phyloP scores from a whole-genome alignment of 2,329 filamentous ascomycete genomes.

The Bipolaris victoriae region DNA sequence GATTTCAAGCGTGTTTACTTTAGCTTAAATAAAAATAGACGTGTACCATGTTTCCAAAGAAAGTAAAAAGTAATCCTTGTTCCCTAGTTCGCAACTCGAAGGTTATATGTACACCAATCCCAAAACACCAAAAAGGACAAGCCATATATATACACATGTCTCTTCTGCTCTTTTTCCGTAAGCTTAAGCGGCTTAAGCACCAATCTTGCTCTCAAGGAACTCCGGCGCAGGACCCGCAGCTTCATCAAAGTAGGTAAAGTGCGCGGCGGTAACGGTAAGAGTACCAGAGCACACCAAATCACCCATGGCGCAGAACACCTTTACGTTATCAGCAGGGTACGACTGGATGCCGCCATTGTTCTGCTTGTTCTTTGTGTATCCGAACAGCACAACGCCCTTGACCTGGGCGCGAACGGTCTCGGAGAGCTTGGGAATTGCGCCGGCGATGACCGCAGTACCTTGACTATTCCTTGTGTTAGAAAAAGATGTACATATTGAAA shows the following conservation, averaged over 20 bases:
- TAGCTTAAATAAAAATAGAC: too few relatives aligned
- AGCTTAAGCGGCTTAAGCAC: neutral
- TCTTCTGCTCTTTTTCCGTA: neutral
- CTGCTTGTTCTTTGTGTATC: constrained; percentile 51
- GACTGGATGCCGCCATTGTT: constrained; percentile 44
- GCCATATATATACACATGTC: neutral
- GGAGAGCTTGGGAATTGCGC: constrained; percentile 39
- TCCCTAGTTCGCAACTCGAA: too few relatives aligned
- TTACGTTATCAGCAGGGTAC: constrained; percentile 42
- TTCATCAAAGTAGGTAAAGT: constrained; percentile 41
- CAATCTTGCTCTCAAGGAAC: constrained; percentile 35
- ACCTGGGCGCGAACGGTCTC: constrained; percentile 37
- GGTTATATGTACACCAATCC: too few relatives aligned
- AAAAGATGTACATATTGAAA: too few relatives aligned
- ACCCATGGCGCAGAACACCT: constrained; percentile 45
- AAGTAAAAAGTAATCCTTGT: too few relatives aligned
- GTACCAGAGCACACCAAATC: constrained; percentile 48
- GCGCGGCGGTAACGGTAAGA: constrained; percentile 40
- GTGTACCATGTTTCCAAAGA: neutral
- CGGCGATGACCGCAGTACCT: constrained; percentile 49
- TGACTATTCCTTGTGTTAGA: constrained; percentile 36
- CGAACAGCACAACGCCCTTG: constrained; percentile 50
- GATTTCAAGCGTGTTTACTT: neutral
- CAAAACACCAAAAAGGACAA: too few relatives aligned
- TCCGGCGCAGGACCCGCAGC: constrained; percentile 32